A percentile compares a stretch with the other conserved stretches of the same genome.
These are phyloP conservation scores for Melampsora abietis-canadensis DNA, from an alignment of 1,284 basidiomycete genomes.

Conservation along the genomic window DNA sequence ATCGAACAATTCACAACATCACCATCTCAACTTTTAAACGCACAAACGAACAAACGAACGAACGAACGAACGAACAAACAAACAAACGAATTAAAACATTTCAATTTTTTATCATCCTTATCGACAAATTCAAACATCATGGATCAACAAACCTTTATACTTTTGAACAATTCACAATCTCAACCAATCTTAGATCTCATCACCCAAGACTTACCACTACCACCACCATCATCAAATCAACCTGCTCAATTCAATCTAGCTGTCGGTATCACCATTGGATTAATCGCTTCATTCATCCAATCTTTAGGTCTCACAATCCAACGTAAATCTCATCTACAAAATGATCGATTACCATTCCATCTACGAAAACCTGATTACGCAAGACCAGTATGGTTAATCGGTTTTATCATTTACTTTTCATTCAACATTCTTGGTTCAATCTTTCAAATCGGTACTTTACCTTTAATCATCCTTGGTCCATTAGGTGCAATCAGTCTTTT, in stretches of 20 bases:
- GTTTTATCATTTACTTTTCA: constrained; percentile 62
- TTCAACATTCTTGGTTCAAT: constrained; percentile 89
- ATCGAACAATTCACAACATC: too few relatives aligned
- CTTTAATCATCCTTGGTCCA: constrained; percentile 83
- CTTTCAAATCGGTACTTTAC: constrained; percentile 89
- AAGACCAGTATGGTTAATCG: constrained; percentile 78
- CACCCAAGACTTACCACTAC: not conserved
- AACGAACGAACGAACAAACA: too few relatives aligned
- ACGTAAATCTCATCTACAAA: constrained; percentile 86
- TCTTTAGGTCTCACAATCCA: constrained; percentile 86
- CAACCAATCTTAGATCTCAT: too few relatives aligned
- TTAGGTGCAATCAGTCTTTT: constrained; percentile 78
- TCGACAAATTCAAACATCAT: too few relatives aligned
- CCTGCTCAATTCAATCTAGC: constrained; percentile 10
- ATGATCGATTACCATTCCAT: constrained; percentile 68
- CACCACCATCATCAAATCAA: too few relatives aligned
- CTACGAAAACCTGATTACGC: constrained; percentile 68
- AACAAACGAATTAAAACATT: too few relatives aligned
- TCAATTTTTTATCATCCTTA: too few relatives aligned
- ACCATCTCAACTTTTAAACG: too few relatives aligned
- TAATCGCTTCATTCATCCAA: constrained; percentile 84
- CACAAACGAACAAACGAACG: too few relatives aligned
- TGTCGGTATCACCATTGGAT: constrained; percentile 63
- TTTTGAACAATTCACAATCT: too few relatives aligned
- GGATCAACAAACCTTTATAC: too few relatives aligned